These are phyloP conservation scores for Melocanna baccifera DNA, from an alignment of 176 grass and related monocot species.

Conservation along the genomic window DNA sequence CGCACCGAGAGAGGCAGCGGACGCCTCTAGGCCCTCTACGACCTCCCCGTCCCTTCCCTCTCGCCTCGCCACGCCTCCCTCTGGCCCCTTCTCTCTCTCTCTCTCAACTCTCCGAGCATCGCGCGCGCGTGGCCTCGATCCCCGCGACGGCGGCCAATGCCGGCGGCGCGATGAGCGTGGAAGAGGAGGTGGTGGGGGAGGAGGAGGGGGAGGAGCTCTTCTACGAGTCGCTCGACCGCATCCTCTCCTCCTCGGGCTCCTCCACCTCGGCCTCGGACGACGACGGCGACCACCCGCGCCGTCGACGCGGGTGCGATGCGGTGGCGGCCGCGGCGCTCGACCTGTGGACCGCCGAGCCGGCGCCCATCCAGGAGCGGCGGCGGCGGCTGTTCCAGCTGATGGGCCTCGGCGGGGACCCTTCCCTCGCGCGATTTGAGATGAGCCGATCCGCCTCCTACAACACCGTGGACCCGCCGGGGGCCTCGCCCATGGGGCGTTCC, in stretches of 20 bases:
- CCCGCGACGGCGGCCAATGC: conserved; percentile 42
- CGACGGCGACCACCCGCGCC: conserved; percentile 40
- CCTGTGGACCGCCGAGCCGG: conserved; percentile 78
- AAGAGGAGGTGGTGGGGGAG: conserved; percentile 49
- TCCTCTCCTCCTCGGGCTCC: conserved; percentile 87
- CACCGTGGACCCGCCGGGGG: background rate
- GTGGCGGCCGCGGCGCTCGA: conserved; percentile 49
- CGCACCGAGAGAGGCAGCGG: background rate
- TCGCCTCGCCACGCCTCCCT: background rate
- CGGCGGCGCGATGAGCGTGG: conserved; percentile 61
- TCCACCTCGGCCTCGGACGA: conserved; percentile 82
- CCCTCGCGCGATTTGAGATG: conserved; percentile 36
- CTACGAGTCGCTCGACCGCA: conserved; percentile 89
- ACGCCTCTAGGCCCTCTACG: conserved; percentile 31
- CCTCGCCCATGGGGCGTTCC: conserved; percentile 36
- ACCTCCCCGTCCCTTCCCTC: conserved; percentile 9
- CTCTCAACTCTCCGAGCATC: conserved; percentile 31
- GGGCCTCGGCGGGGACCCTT: conserved; percentile 49
- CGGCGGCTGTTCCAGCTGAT: conserved; percentile 60
- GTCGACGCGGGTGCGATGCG: conserved; percentile 44
- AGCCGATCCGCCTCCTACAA: conserved; percentile 37
- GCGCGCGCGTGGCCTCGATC: background rate
- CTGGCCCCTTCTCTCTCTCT: background rate
- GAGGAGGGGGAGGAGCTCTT: conserved; percentile 58
- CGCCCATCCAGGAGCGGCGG: conserved; percentile 69